A percentile compares a stretch with the other conserved stretches of the same genome.
These are phyloP conservation scores for Apiospora saccharicola DNA, from an alignment of 2,329 filamentous ascomycete genomes.

Conservation along the genomic window DNA sequence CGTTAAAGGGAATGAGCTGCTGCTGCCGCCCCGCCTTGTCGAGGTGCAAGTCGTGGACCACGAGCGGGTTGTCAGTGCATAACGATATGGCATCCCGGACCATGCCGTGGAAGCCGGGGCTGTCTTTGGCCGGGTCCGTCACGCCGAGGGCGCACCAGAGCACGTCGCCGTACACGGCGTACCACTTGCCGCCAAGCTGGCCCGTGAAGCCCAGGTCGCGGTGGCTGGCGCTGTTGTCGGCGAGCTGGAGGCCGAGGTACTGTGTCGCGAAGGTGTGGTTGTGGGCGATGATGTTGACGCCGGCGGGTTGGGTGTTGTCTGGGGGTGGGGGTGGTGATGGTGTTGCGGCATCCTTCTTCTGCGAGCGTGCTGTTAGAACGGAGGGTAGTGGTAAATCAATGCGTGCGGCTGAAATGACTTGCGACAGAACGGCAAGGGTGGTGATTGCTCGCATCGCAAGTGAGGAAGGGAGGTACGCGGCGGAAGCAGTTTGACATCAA, in stretches of 20 bases:
- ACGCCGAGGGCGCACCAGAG: constrained; percentile 47
- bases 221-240: constrained; percentile 45
- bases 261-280: constrained; percentile 32
- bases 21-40: constrained; percentile 43
- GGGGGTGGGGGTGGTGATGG: too few species aligned
- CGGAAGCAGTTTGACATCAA: background rate
- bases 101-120: constrained; percentile 48
- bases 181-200: constrained; percentile 46
- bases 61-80: constrained; percentile 44
- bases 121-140: constrained; percentile 39
- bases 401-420: background rate
- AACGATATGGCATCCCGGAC: constrained; percentile 48
- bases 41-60: constrained; percentile 46
- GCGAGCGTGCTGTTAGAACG: background rate
- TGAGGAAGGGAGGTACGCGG: background rate
- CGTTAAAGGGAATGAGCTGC: constrained; percentile 47
- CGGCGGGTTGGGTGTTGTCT: constrained; percentile 49
- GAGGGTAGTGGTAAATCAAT: too few species aligned
- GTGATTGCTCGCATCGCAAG: background rate
- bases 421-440: background rate
- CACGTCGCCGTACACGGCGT: constrained; percentile 47
- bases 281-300: constrained; percentile 45
- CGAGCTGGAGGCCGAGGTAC: constrained; percentile 46
- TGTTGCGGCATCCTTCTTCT: background rate
- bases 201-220: constrained; percentile 49